Evolutionary conservation across 1,284 basidiomycete species (phyloP).

Genomic region (Fistulinella staudtii): DNA sequence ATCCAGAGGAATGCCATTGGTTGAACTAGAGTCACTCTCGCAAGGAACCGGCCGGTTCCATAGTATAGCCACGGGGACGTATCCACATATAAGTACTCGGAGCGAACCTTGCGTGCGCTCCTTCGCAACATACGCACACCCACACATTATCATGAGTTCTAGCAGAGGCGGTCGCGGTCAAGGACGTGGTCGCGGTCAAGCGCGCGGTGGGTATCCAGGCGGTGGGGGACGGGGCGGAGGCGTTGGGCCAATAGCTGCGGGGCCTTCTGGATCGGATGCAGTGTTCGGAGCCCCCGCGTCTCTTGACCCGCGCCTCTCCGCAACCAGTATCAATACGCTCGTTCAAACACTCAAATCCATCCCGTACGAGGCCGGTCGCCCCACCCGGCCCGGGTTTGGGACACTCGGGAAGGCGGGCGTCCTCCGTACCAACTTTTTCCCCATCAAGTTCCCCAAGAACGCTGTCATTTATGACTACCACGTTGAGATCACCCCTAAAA

Average conservation of each 20-base stretch:
- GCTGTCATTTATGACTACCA: slow-evolving; percentile 57
- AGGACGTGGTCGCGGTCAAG: slow-evolving; percentile 19
- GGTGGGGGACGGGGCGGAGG: slow-evolving; percentile 27
- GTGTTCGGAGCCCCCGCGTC: slow-evolving; percentile 45
- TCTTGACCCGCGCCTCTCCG: slow-evolving; percentile 44
- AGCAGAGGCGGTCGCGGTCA: slow-evolving; percentile 13
- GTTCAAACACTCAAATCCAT: slow-evolving; percentile 44
- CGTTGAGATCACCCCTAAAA: slow-evolving; percentile 52
- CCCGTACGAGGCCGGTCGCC: slow-evolving; percentile 38
- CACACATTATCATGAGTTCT: slow-evolving; percentile 15
- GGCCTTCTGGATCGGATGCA: slow-evolving; percentile 30
- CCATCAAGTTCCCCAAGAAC: slow-evolving; percentile 45
- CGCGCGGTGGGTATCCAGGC: slow-evolving; percentile 6
- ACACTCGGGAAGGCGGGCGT: slow-evolving; percentile 49
- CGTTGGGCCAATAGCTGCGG: slow-evolving; percentile 32
- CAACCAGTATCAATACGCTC: slow-evolving; percentile 39
- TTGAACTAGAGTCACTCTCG: too few relatives aligned
- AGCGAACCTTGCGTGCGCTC: too few relatives aligned
- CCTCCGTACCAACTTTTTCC: slow-evolving; percentile 67
- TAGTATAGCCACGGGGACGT: too few relatives aligned
- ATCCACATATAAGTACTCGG: too few relatives aligned
- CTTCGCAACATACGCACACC: not conserved
- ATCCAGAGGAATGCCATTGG: too few relatives aligned
- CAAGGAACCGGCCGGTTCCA: too few relatives aligned
- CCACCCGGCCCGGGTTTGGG: slow-evolving; percentile 65